Evolutionary conservation across 192 early-diverging fungal genomes (phyloP), one percentile per base, ranked within the genome.

Genomic region (Coemansia sp.): DNA sequence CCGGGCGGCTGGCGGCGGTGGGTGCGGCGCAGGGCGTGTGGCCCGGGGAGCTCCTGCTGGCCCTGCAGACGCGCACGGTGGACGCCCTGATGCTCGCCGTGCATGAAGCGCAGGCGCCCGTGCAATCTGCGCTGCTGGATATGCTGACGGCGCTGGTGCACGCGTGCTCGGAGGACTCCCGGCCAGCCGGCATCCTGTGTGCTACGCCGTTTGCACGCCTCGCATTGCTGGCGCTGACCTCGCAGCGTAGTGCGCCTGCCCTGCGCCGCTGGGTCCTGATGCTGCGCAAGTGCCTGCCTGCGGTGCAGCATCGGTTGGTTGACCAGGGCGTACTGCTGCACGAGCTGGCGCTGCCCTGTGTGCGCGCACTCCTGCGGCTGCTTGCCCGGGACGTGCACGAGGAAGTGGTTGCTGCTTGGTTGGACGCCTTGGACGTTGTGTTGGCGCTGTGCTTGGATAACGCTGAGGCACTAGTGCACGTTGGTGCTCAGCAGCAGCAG

Each of bases 121-220:
- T 78, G 18, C 74, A 78, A 39, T 58, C 61, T 4, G 65, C 65
- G 18, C 60, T 78, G 9, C 49, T 78, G 14, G 74, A 78, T 3
- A 41, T 78, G 13, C 57, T 78, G 12, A 43, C 42, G 17, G 23
- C 27, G 1, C 55, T 78, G 39, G 53, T 64, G 17, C 21, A 47
- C 7, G 57, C 61, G 3, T 18, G 49, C n/a, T 60, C 60, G 41
- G 38, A 3, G 7, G 17, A 6, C 25, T 11, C 27, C 39, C 8
- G 61, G 24, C 5, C 44, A 43, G 33, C 7, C 41, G 27, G 14
- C 49, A 41, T 48, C 50, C 3, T 18, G 33, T 13, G 24, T 15
- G 57, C 57, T 7, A 17, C 55, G 0, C 48, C 67, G 39, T 61
- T 71, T 17, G 63, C 74, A 21, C 63, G 68, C 0, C 42, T 78